Evolutionary conservation across 192 early-diverging fungal genomes (phyloP).

Genomic region (Podila epicladia): DNA sequence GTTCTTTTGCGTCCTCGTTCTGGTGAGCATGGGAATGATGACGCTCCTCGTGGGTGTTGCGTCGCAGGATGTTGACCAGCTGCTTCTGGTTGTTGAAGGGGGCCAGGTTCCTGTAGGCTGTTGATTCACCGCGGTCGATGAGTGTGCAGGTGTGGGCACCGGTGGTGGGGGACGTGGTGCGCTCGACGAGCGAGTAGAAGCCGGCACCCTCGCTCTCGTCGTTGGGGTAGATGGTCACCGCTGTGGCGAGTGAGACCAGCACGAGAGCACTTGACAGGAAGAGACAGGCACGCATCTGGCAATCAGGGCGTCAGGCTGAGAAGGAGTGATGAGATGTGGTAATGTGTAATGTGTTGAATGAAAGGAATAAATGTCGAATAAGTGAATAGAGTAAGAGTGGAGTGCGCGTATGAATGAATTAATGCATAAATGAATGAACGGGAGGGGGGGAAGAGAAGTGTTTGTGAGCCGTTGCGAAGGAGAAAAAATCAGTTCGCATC

Average conservation of each 20-base stretch:
- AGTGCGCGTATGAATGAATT: too few species aligned
- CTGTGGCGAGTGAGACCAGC: slow-evolving; percentile 5
- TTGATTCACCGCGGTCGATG: slow-evolving; percentile 33
- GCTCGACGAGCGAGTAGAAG: slow-evolving; percentile 26
- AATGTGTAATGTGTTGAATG: too few species aligned
- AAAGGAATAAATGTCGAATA: too few species aligned
- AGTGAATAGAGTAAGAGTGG: too few species aligned
- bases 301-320: background rate
- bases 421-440: too few species aligned
- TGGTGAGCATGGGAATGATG: slow-evolving; percentile 11
- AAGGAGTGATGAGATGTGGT: background rate
- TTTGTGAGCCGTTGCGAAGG: too few species aligned
- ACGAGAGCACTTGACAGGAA: slow-evolving; percentile 39
- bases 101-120: slow-evolving; percentile 34
- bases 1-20: slow-evolving; percentile 1
- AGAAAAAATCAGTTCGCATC: too few species aligned
- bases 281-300: slow-evolving; percentile 36
- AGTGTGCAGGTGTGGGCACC: slow-evolving; percentile 20
- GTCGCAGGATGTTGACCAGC: slow-evolving; percentile 12
- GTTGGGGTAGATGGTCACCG: slow-evolving; percentile 17
- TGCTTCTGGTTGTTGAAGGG: slow-evolving; percentile 23
- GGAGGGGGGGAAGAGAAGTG: too few species aligned
- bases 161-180: background rate
- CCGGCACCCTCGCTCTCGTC: slow-evolving; percentile 18
- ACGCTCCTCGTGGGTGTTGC: slow-evolving; percentile 30